Evolutionary conservation across 306 rosid genomes (phyloP).

Genomic region (Hylodesmum podocarpum): DNA sequence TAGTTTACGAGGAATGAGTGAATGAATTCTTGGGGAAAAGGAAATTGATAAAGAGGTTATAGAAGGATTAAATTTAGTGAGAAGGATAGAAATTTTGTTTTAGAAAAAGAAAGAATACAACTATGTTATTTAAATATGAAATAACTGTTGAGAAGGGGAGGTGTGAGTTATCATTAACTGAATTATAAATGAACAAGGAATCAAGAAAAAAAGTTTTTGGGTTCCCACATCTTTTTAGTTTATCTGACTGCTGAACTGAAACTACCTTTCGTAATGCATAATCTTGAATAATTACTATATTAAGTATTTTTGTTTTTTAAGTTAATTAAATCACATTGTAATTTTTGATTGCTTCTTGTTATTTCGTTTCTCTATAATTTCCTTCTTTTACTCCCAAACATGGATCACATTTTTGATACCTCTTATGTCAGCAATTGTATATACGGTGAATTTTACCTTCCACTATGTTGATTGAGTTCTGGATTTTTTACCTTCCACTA

Average conservation of each 20-base stretch:
- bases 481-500: no score
- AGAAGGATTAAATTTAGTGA: background rate
- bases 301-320: background rate
- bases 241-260: background rate
- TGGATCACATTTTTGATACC: background rate
- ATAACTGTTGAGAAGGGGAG: background rate
- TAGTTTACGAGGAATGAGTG: background rate
- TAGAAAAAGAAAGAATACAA: background rate
- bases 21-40: slow-evolving; percentile 4
- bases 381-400: background rate
- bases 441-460: background rate
- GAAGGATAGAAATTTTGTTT: background rate
- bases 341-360: background rate
- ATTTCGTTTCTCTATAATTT: background rate
- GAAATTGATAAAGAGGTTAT: background rate
- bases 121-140: background rate
- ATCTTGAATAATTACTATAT: background rate
- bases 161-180: background rate
- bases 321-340: background rate
- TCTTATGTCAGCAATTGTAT: background rate
- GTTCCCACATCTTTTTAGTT: background rate
- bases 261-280: background rate
- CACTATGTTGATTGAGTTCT: background rate
- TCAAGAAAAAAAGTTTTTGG: background rate
- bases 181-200: slow-evolving; percentile 10